Evolutionary conservation across 768 basidiomycete genomes (phyloP).

Genomic region (Mycena galopus): DNA sequence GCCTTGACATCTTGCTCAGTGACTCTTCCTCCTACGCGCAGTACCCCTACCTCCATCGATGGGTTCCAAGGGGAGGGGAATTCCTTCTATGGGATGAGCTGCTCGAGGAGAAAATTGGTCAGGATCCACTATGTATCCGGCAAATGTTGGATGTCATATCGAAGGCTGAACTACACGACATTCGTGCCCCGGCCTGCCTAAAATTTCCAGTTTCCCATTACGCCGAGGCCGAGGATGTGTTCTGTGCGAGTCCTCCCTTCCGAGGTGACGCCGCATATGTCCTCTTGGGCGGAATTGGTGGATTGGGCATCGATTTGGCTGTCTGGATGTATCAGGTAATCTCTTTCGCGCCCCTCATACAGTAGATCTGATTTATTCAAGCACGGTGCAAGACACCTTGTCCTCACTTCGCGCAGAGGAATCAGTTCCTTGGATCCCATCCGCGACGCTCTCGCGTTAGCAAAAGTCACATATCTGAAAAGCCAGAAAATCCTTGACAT

Average conservation of each 20-base stretch:
- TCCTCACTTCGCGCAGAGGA: slow-evolving; percentile 10
- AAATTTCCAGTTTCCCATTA: too few relatives aligned
- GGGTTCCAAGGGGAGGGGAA: slow-evolving; percentile 7
- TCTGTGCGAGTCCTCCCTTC: not conserved
- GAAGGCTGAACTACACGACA: not conserved
- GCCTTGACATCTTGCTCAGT: slow-evolving; percentile 1
- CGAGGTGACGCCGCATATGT: not conserved
- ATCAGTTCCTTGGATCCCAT: slow-evolving; percentile 5
- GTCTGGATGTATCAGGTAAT: slow-evolving; percentile 23
- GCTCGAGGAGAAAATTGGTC: not conserved
- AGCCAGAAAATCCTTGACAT: not conserved
- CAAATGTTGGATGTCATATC: not conserved
- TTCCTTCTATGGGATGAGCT: not conserved
- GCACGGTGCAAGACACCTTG: slow-evolving; percentile 17
- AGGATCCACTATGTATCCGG: not conserved
- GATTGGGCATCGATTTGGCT: slow-evolving; percentile 5
- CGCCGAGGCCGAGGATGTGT: too few relatives aligned
- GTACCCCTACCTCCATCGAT: slow-evolving; percentile 6
- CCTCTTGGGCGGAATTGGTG: slow-evolving; percentile 11
- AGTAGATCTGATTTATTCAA: not conserved
- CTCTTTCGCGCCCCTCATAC: not conserved
- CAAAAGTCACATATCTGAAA: slow-evolving; percentile 6
- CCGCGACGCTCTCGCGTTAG: not conserved
- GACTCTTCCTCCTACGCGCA: not conserved
- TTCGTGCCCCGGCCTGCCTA: not conserved